phyloP scores from a whole-genome alignment of 2,329 filamentous ascomycete species.

The Pyrenophora graminea region DNA sequence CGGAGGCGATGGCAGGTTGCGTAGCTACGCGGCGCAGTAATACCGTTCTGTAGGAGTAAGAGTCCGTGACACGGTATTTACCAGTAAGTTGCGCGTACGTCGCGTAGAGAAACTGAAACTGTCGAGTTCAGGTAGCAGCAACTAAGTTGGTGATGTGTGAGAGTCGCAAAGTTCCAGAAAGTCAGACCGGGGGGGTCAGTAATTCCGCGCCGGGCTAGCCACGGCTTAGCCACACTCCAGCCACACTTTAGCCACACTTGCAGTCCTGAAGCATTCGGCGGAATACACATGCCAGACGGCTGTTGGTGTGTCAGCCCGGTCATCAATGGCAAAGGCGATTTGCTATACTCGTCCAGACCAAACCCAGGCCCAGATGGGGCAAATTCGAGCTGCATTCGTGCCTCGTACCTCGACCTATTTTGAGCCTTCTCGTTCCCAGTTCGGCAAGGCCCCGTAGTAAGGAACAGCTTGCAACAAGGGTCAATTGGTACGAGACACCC shows the following conservation, averaged over 20 bases:
- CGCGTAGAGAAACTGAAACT: slow-evolving; percentile 1
- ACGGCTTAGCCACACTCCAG: not conserved
- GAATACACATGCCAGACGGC: slow-evolving; percentile 5
- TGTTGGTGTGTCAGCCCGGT: slow-evolving; percentile 1
- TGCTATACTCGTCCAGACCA: not conserved
- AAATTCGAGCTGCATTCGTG: not conserved
- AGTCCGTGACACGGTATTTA: not conserved
- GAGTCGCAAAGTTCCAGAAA: slow-evolving; percentile 16
- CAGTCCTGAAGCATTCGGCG: slow-evolving; percentile 17
- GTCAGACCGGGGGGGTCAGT: slow-evolving; percentile 4
- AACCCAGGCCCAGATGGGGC: not conserved
- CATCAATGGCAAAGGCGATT: not conserved
- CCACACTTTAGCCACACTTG: slow-evolving; percentile 4
- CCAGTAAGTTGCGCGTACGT: slow-evolving; percentile 7
- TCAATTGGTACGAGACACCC: slow-evolving; percentile 32
- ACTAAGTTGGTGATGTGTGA: slow-evolving; percentile 6
- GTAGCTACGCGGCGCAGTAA: not conserved
- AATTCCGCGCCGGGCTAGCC: slow-evolving; percentile 7
- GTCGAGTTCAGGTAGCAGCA: slow-evolving; percentile 3
- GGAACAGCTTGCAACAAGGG: slow-evolving; percentile 38
- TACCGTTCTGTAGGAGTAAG: not conserved
- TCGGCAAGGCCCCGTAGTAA: slow-evolving; percentile 23
- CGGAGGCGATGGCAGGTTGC: not conserved
- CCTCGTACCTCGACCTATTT: slow-evolving; percentile 19
- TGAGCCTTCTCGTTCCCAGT: slow-evolving; percentile 28